phyloP scores from a whole-genome alignment of 805 yeast species.

The Sugiyamaella smithiae region DNA sequence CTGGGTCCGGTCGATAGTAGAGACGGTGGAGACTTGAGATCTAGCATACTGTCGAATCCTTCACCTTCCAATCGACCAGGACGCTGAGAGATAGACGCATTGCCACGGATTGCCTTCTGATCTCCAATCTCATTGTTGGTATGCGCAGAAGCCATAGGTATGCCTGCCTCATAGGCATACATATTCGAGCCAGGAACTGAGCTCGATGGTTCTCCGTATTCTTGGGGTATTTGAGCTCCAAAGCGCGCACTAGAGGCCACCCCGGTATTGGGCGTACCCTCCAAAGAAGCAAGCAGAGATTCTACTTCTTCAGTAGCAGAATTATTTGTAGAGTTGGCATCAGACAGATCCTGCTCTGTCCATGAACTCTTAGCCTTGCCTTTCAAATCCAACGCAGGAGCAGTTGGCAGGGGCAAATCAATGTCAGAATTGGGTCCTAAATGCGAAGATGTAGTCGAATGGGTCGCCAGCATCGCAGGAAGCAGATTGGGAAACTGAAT shows the following conservation, averaged over 20 bases:
- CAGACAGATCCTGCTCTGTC: not conserved
- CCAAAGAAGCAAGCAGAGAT: not conserved
- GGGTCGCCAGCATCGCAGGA: slow-evolving; percentile 1
- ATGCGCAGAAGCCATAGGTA: not conserved
- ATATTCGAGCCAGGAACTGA: too few species aligned
- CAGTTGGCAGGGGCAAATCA: not conserved
- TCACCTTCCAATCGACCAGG: not conserved
- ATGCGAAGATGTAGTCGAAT: not conserved
- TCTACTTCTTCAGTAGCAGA: not conserved
- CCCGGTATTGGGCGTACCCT: too few species aligned
- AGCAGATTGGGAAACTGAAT: slow-evolving; percentile 1
- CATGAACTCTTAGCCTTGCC: slow-evolving; percentile 1
- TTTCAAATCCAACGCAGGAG: not conserved
- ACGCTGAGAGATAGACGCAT: not conserved
- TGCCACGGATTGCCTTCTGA: not conserved
- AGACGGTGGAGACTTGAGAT: not conserved
- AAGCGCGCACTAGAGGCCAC: too few species aligned
- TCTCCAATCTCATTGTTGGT: not conserved
- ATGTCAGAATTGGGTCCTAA: not conserved
- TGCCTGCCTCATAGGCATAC: too few species aligned
- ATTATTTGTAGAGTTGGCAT: not conserved
- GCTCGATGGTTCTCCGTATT: too few species aligned
- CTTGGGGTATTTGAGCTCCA: too few species aligned
- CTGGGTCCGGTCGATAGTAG: not conserved
- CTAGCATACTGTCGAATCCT: not conserved